Base-by-base conservation (phyloP, 208 protist genomes). In the Crithidia expoeki region DNA sequence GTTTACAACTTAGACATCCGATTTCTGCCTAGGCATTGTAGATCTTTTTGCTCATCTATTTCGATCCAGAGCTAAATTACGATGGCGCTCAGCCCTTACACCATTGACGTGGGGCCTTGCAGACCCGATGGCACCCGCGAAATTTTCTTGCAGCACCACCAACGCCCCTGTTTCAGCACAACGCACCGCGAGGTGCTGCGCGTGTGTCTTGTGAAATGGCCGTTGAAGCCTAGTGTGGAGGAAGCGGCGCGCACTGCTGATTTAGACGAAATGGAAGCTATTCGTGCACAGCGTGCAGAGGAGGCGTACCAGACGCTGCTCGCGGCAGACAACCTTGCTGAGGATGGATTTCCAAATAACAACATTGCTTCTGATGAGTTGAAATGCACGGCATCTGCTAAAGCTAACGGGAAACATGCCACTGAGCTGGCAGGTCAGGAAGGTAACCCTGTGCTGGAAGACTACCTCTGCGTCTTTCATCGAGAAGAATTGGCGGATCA, bases 381-480 rank as follows among this genome's bases (percentile, higher is more conserved):
- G 38, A 44, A 44, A 7, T 17, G 38, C 38, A 17, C 14, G 38
- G 38, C 14, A 14, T 44, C 38, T 7, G 38, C 38, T 7, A 7
- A 44, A 14, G 14, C 38, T 17, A 23, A 2, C 21, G 17, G 17
- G 23, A 11, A 16, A 4, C 16, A 12, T 30, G 27, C 51, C 6
- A 36, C 28, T n/a, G 19, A 21, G 19, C 40, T 50, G 67, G 25
- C 12, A 9, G 47, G 23, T 9, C 10, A 16, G 12, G 60, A 68
- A 4, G 33, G 17, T 0, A 30, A 2, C n/a, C 33, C 44, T 4
- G 7, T 32, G 42, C 21, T 72, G 46, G 63, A 83, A 25, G 80
- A 92, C 58, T 92, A 90, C 64, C 76, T 94, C 7, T 92, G 86
- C 58, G 86, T 94, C 2, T 94, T 94, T 50, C 80, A 94, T 68